A percentile compares a stretch with the other conserved stretches of the same genome.
phyloP scores from a whole-genome alignment of 73 alveolate genomes.

The Uronychia binucleata region DNA sequence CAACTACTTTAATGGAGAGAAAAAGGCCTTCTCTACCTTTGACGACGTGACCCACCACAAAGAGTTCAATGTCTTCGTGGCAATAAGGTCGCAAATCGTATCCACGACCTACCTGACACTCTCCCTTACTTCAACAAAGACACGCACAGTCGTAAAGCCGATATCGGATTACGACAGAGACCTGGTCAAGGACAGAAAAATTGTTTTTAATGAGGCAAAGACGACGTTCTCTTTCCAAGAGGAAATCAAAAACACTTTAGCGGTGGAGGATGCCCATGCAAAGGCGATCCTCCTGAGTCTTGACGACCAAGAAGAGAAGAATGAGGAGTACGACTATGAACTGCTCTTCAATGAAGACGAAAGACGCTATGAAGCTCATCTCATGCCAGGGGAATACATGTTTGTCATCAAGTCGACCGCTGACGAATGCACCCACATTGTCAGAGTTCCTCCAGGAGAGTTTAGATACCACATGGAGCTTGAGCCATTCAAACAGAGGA shows the following conservation, averaged over 20 bases:
- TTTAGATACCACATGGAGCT: not conserved
- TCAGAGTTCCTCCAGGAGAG: not conserved
- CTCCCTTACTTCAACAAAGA: not conserved
- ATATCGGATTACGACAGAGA: not conserved
- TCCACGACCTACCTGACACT: not conserved
- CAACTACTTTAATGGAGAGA: not conserved
- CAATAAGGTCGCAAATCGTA: not conserved
- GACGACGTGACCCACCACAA: not conserved
- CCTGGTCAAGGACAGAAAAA: not conserved
- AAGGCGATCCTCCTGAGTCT: not conserved
- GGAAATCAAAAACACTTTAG: not conserved
- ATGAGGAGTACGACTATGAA: conserved; percentile 4
- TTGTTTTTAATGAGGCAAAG: not conserved
- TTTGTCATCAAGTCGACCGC: not conserved
- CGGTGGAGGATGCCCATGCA: not conserved
- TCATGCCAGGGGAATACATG: conserved; percentile 1
- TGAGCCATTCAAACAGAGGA: not conserved
- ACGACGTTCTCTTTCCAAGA: not conserved
- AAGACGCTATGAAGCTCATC: not conserved
- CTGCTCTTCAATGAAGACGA: not conserved
- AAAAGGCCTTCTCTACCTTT: not conserved
- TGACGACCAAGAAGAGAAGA: not conserved
- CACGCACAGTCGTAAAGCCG: not conserved
- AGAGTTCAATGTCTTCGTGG: not conserved
- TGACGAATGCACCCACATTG: not conserved